Evolutionary conservation across 1,284 basidiomycete genomes (phyloP), one percentile per base, ranked within the genome.

Genomic region (Rhizoctonia solani): DNA sequence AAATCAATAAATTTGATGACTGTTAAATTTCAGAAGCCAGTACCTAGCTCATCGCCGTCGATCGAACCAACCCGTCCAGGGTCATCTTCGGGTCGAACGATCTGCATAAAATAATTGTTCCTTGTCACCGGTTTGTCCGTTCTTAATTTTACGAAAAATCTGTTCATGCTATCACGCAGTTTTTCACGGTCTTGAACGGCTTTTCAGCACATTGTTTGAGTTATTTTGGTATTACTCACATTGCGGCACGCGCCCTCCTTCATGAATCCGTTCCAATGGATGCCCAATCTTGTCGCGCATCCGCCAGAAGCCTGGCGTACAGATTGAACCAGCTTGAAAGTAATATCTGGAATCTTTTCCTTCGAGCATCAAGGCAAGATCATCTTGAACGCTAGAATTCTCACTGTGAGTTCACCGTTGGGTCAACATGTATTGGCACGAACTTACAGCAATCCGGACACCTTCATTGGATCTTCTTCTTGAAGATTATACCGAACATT

Each of bases 291-390:
- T 92, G 76, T 92, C 90, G 67, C 82, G 74, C 75, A 92, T 80
- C 23, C 90, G 80, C 91, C 91, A 93, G 52, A 70, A 61, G 83
- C 88, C 87, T 69, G 88, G 80, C 11, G 89, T 80, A 70, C 83
- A 83, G 65, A 90, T 85, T 0, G 84, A 84, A 8, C 89, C 90
- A 34, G 84, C 87, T 73, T 89, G 87, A 68, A 92, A 85, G 72
- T 90, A 88, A 72, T 90, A 89, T 67, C 80, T 79, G 34, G 87
- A 86, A 70, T 90, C 86, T 16, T 55, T 68, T 81, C 87, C 89
- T 81, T 90, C 87, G 30, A 90, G 77, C 88, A 92, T 88, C 13
- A 92, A 74, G 13, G 88, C 88, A 46, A 91, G 78, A 73, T 92
- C 90, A 69, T 92, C 90, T 72, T 90, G 88, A 3, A 84, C 76